Base-by-base conservation (phyloP, 129 eudicot species). In the Heracleum sosnowskyi region DNA sequence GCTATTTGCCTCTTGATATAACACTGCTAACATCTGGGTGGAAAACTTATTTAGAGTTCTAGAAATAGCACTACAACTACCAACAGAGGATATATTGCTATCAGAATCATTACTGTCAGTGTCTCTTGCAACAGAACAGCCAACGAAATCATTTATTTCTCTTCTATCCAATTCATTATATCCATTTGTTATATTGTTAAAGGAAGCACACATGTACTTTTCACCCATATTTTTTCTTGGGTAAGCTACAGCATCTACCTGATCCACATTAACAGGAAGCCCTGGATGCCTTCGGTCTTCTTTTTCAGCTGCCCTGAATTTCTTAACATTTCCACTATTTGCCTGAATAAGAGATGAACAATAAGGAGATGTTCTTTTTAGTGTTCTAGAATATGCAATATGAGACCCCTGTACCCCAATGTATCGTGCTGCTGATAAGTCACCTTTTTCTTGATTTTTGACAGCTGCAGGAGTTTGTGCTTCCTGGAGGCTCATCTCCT, bases 61-160 rank as follows among this genome's bases (percentile, higher is more conserved):
- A 80, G 82, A 81, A 78, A 46, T 70, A 83, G 80, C 85, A 81
- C 97, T 90, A 89, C 98, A 91, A 83, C 98, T 91, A 91, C 91
- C 97, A 78, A 90, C 94, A 81, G 98, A 95, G 75, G 92, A 87
- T 62, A 71, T 78, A 78, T 87, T 88, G 81, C 71, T 86, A 81
- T 91, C 93, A 79, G 84, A 81, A 53, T 89, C 85, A 86, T 78
- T 79, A 66, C 83, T 81, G 84, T 85, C 85, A 60, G 88, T 73
- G 78, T 80, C 79, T 85, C 86, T 81, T 77, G 84, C 80, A 75
- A 69, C 81, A 37, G 83, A 83, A 89, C 69, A 75, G 45, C 87
- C 87, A 82, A 87, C 83, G 70, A 76, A 73, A 82, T 83, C 87
- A 81, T 74, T 76, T 79, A 51, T 64, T 84, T 88, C 84, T 84